phyloP scores from a whole-genome alignment of 345 rosid species.

The Aegle marmelos region DNA sequence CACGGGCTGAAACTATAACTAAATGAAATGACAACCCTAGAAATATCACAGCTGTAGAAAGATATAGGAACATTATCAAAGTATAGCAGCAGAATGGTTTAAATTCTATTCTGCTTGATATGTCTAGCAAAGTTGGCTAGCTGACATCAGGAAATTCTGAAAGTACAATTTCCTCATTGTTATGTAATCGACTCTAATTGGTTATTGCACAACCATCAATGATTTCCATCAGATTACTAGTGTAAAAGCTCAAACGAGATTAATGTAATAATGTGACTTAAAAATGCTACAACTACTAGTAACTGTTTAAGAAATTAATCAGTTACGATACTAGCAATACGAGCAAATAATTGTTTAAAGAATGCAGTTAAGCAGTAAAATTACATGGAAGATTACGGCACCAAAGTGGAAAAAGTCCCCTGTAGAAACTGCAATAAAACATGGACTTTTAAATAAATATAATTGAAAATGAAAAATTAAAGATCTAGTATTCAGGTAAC shows the following conservation, averaged over 20 bases:
- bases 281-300: neutral
- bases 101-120: neutral
- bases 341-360: slow-evolving; percentile 10
- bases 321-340: neutral
- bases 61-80: neutral
- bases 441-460: neutral
- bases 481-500: slow-evolving; percentile 4
- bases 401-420: slow-evolving; percentile 50
- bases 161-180: neutral
- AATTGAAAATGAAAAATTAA: neutral
- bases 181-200: neutral
- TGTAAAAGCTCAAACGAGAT: neutral
- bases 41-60: neutral
- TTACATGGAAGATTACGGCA: slow-evolving; percentile 53
- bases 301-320: neutral
- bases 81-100: neutral
- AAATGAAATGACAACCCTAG: neutral
- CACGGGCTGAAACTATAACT: neutral
- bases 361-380: slow-evolving; percentile 25
- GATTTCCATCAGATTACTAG: neutral
- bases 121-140: neutral
- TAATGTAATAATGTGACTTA: neutral
- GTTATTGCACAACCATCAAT: neutral
- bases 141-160: neutral
- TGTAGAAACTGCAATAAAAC: slow-evolving; percentile 40